Evolutionary conservation across 805 yeast species (phyloP).

Genomic region (Grigorovia humatica): DNA sequence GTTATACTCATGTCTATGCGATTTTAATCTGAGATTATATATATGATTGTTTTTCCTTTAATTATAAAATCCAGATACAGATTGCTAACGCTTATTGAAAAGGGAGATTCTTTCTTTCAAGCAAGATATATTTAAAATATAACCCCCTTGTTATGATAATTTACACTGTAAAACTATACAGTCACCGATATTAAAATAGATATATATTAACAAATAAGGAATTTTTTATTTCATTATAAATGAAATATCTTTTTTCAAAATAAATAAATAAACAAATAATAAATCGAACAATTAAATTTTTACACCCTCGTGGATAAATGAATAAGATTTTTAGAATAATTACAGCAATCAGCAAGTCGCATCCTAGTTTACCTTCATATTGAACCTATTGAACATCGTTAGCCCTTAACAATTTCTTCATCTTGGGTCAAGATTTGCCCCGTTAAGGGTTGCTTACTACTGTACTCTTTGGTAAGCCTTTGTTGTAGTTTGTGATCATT

Average conservation of each 20-base stretch:
- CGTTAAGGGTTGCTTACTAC: conserved; percentile 51
- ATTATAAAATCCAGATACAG: background rate
- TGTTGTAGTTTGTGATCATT: conserved; percentile 59
- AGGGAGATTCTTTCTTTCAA: too few relatives aligned
- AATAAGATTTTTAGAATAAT: too few relatives aligned
- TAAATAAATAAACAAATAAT: background rate
- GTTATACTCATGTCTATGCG: background rate
- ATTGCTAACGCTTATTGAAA: too few relatives aligned
- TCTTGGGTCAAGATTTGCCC: conserved; percentile 40
- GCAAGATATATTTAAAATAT: too few relatives aligned
- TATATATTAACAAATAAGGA: background rate
- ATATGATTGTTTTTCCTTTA: background rate
- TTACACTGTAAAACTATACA: too few relatives aligned
- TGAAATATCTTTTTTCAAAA: background rate
- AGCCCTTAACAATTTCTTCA: conserved; percentile 17
- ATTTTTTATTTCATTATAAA: background rate
- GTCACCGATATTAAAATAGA: too few relatives aligned
- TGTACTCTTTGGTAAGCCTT: conserved; percentile 46
- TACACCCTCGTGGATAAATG: background rate
- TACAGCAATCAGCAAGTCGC: too few relatives aligned
- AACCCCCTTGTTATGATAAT: too few relatives aligned
- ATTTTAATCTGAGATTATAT: background rate
- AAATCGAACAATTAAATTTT: too few relatives aligned
- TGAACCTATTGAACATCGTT: background rate
- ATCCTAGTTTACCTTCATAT: too few relatives aligned